A percentile compares a stretch with the other conserved stretches of the same genome.
These are phyloP conservation scores for Ogataea populi-albae DNA, from an alignment of 805 yeast species.

Conservation along the genomic window DNA sequence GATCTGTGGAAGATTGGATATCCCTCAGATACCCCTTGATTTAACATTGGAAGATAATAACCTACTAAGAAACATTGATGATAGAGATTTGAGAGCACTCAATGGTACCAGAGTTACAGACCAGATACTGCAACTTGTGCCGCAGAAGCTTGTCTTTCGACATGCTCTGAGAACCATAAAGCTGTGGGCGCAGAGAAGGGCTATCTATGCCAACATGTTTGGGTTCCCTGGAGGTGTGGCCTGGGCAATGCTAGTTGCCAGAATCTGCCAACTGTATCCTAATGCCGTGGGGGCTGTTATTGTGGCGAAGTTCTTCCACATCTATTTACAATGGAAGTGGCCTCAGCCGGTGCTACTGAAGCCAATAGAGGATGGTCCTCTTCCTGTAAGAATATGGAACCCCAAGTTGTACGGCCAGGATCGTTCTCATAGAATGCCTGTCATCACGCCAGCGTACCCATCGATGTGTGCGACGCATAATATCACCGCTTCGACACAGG, in stretches of 20 bases:
- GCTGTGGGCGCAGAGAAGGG: conserved; percentile 95
- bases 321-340: conserved; percentile 92
- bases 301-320: conserved; percentile 83
- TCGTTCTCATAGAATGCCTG: conserved; percentile 92
- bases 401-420: conserved; percentile 89
- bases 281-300: conserved; percentile 92
- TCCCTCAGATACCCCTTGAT: conserved; percentile 77
- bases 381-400: conserved; percentile 96
- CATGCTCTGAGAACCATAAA: conserved; percentile 91
- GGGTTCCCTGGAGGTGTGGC: conserved; percentile 99
- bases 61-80: conserved; percentile 82
- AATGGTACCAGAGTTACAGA: conserved; percentile 98
- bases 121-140: conserved; percentile 84
- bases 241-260: conserved; percentile 99
- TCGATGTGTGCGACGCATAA: conserved; percentile 99
- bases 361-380: conserved; percentile 94
- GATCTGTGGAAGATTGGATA: conserved; percentile 76
- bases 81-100: conserved; percentile 81
- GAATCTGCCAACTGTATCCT: conserved; percentile 95
- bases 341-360: conserved; percentile 95
- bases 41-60: conserved; percentile 82
- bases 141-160: conserved; percentile 88
- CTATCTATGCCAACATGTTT: conserved; percentile 89
- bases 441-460: conserved; percentile 96
- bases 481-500: conserved; percentile 84